A percentile compares a stretch with the other conserved stretches of the same genome.
Evolutionary conservation across 192 early-diverging fungal genomes (phyloP).

Genomic region (Entrophospora sp.): DNA sequence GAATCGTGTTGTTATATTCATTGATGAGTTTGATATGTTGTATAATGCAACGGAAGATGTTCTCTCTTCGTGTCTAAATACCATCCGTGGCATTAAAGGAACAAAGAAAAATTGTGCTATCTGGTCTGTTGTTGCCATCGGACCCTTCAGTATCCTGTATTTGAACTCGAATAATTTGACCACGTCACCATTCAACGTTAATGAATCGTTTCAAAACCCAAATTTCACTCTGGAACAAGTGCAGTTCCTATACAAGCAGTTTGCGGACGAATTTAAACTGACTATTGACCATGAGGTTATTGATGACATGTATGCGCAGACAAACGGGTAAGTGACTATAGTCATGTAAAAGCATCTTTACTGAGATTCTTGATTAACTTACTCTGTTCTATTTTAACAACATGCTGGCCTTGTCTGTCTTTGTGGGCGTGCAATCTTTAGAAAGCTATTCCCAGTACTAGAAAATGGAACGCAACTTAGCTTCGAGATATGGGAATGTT

Average conservation of each 20-base stretch:
- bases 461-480: not conserved
- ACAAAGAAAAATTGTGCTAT: not conserved
- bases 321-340: constrained; percentile 18
- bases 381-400: constrained; percentile 12
- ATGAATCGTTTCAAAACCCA: constrained; percentile 22
- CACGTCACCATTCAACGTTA: constrained; percentile 24
- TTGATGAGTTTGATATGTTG: constrained; percentile 22
- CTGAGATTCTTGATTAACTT: constrained; percentile 4
- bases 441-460: not conserved
- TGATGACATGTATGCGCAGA: constrained; percentile 14
- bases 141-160: constrained; percentile 17
- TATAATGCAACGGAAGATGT: not conserved
- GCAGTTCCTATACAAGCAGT: constrained; percentile 10
- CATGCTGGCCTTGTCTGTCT: constrained; percentile 21
- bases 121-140: not conserved
- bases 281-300: constrained; percentile 9
- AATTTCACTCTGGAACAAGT: constrained; percentile 26
- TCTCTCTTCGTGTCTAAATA: not conserved
- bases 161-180: not conserved
- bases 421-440: constrained; percentile 15
- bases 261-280: constrained; percentile 3
- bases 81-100: constrained; percentile 1
- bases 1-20: not conserved
- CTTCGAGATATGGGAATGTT: constrained; percentile 14
- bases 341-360: not conserved